phyloP scores from a whole-genome alignment of 148 eudicot species.

The Polygonum maritimum region DNA sequence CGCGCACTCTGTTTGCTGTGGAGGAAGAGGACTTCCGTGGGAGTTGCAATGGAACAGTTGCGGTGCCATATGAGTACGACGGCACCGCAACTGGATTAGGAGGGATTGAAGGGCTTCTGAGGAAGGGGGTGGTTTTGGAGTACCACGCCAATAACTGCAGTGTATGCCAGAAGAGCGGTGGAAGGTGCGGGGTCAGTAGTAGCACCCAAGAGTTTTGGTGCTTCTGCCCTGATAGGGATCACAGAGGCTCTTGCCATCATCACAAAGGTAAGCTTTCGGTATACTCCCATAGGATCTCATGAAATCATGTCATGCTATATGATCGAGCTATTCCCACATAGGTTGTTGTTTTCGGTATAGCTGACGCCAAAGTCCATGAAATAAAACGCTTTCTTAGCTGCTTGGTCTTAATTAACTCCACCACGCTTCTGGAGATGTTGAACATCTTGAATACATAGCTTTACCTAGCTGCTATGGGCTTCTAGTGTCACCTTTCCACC shows the following conservation, averaged over 20 bases:
- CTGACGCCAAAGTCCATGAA: neutral
- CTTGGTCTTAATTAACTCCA: no score
- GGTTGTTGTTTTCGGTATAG: no score
- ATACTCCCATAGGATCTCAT: neutral
- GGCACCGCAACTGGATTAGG: neutral
- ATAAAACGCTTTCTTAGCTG: neutral
- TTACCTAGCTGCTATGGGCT: no score
- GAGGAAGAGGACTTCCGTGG: neutral
- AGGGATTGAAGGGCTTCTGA: neutral
- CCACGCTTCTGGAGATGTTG: no score
- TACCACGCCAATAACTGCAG: constrained; percentile 9
- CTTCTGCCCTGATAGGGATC: constrained; percentile 11
- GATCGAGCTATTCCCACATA: neutral
- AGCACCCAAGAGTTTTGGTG: neutral
- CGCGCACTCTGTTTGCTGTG: neutral
- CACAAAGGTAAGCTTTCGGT: neutral
- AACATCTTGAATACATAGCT: no score
- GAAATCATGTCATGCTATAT: no score
- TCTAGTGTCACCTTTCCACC: no score
- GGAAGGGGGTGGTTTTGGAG: neutral
- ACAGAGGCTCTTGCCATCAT: neutral
- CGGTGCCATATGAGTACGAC: constrained; percentile 2
- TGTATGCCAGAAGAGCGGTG: constrained; percentile 4
- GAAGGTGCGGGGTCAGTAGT: constrained; percentile 6
- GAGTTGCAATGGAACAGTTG: neutral